Conservation (phyloP, 2,329 filamentous ascomycete genomes). For the Arthroderma sp. region DNA sequence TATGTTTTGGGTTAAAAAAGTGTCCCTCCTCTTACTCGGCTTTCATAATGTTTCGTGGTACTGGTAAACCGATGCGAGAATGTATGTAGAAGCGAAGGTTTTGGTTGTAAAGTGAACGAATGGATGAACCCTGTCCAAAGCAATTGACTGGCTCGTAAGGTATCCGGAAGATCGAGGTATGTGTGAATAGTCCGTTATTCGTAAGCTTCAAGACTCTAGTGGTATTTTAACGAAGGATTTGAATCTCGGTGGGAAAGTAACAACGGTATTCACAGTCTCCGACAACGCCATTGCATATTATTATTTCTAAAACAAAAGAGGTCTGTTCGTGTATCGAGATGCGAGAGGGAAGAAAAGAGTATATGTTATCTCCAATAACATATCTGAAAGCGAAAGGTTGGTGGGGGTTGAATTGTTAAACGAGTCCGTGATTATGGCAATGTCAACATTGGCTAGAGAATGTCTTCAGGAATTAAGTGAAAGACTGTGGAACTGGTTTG, state of each 20-base stretch:
- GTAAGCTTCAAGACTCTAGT: neutral
- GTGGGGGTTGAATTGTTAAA: neutral
- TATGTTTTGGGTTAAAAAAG: neutral
- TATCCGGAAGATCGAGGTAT: neutral
- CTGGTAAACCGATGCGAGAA: neutral
- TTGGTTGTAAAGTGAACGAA: neutral
- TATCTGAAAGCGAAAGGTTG: neutral
- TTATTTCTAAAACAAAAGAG: neutral
- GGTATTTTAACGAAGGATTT: constrained; percentile 1
- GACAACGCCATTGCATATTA: constrained; percentile 1
- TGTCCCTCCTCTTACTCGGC: neutral
- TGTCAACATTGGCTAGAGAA: neutral
- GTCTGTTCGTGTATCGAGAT: neutral
- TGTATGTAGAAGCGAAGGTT: constrained; percentile 1
- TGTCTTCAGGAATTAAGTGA: constrained; percentile 49
- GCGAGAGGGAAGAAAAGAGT: neutral
- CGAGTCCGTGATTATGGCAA: neutral
- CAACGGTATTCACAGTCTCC: neutral
- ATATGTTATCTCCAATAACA: neutral
- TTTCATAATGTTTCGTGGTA: neutral
- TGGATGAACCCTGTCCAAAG: neutral
- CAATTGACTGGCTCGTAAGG: neutral
- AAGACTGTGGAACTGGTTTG: constrained; percentile 54
- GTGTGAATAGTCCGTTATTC: neutral
- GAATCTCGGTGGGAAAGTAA: constrained; percentile 4